These are phyloP conservation scores for Fusarium paranaense DNA, from an alignment of 2,329 filamentous ascomycete genomes.

Conservation along the genomic window DNA sequence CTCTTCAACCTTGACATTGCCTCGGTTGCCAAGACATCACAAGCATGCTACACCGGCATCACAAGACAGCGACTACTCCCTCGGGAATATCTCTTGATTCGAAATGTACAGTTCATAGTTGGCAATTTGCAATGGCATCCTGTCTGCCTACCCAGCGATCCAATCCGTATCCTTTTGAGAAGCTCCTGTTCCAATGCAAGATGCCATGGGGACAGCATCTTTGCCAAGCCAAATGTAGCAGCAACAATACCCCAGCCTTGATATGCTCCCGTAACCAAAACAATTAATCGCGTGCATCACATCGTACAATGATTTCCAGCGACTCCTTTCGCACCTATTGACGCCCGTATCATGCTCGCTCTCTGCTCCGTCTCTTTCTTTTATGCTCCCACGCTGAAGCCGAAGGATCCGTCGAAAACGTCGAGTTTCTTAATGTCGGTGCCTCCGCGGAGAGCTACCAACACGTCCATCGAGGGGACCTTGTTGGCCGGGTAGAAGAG, in stretches of 20 bases:
- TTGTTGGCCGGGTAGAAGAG: conserved; percentile 73
- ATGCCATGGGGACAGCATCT: conserved; percentile 6
- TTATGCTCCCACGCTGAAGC: conserved; percentile 65
- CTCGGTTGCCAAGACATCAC: conserved; percentile 3
- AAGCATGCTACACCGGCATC: background rate
- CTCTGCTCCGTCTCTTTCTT: background rate
- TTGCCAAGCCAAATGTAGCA: background rate
- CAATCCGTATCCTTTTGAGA: background rate
- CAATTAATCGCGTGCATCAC: conserved; percentile 28
- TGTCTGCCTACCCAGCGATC: conserved; percentile 1
- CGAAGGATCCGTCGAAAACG: conserved; percentile 69
- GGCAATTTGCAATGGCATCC: conserved; percentile 22
- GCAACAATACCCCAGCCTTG: conserved; percentile 26
- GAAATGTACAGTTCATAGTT: conserved; percentile 2
- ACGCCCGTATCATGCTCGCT: background rate
- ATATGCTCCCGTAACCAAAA: conserved; percentile 40
- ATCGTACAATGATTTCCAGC: conserved; percentile 33
- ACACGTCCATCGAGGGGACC: conserved; percentile 66
- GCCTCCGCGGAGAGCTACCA: conserved; percentile 66
- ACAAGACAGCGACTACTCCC: background rate
- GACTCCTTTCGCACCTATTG: conserved; percentile 11
- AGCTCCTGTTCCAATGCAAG: conserved; percentile 10
- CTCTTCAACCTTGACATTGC: background rate
- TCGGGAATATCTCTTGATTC: background rate
- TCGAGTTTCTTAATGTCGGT: conserved; percentile 60